Conservation (phyloP, 2,329 filamentous ascomycete species). For the Penicillium sp. region DNA sequence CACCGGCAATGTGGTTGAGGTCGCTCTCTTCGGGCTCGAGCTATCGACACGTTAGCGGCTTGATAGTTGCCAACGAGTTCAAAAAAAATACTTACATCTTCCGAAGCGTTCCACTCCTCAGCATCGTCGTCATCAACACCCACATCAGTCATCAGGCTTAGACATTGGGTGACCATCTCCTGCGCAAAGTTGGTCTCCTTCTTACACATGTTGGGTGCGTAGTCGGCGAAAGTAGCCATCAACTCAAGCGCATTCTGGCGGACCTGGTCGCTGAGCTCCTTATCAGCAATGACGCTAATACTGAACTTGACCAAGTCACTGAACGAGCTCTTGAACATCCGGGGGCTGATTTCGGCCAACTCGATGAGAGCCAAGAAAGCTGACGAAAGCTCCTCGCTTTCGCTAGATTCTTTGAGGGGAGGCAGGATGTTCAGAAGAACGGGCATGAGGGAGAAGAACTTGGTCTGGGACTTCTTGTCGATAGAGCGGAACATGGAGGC, state of each 20-base stretch:
- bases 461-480: conserved; percentile 81
- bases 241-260: conserved; percentile 94
- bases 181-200: conserved; percentile 90
- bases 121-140: conserved; percentile 94
- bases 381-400: conserved; percentile 88
- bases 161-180: conserved; percentile 97
- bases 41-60: conserved; percentile 48
- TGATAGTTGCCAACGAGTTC: neutral
- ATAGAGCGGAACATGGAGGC: conserved; percentile 93
- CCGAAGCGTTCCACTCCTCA: conserved; percentile 86
- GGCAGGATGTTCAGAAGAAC: conserved; percentile 93
- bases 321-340: conserved; percentile 98
- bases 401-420: conserved; percentile 86
- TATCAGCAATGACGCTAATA: conserved; percentile 91
- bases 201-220: conserved; percentile 89
- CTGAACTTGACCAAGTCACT: conserved; percentile 90
- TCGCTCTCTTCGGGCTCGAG: conserved; percentile 96
- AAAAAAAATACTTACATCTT: conserved; percentile 68
- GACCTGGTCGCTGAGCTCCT: conserved; percentile 86
- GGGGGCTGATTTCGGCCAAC: conserved; percentile 87
- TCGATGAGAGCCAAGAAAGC: conserved; percentile 91
- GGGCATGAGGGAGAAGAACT: conserved; percentile 84
- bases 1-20: conserved; percentile 93
- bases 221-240: conserved; percentile 97
- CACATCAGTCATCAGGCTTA: conserved; percentile 97